Evolutionary conservation across 306 rosid species (phyloP), one percentile per base, ranked within the genome.

Genomic region (Trifolium pratense): DNA sequence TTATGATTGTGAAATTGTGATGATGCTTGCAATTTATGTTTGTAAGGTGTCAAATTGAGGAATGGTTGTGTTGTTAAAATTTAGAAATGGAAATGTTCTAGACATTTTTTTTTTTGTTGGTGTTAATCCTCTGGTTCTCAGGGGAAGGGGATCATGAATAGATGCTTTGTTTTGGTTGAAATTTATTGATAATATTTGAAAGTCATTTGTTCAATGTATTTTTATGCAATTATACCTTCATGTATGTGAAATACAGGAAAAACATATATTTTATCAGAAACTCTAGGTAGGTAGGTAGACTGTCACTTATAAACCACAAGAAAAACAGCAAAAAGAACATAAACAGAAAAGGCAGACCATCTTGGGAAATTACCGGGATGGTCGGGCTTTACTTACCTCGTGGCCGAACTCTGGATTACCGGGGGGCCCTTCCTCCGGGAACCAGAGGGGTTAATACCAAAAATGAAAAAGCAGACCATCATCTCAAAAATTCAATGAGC

Each of bases 1-100:
- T 57, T 64, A 21, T 80, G 73, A 32, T 78, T 74, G 74, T 75
- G 59, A 46, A 51, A 60, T 71, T 70, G 12, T 26, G 64, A 37
- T 9, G 51, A 63, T 46, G 15, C 18, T 80, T 75, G 52, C 58
- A 61, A 26, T 37, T 74, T 36, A n/a, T 66, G 66, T 23, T 61
- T 59, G 48, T 45, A 40, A 39, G 73, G 72, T 66, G 51, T 39
- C 25, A 45, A 25, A 20, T 64, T 20, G 57, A 62, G 79, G 79
- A 42, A 34, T 43, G 36, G 12, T 21, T 48, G 2, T 63, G 66
- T 64, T 79, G 70, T 31, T 55, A 39, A 39, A 69, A 73, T 25
- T 40, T 61, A 66, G 73, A 13, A 4, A 20, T 57, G 73, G 37
- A 65, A 73, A 49, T 73, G 6, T 21, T 70, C 7, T n/a, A n/a